These are phyloP conservation scores for Komagataella kurtzmanii DNA, from an alignment of 805 yeast species.

Conservation along the genomic window DNA sequence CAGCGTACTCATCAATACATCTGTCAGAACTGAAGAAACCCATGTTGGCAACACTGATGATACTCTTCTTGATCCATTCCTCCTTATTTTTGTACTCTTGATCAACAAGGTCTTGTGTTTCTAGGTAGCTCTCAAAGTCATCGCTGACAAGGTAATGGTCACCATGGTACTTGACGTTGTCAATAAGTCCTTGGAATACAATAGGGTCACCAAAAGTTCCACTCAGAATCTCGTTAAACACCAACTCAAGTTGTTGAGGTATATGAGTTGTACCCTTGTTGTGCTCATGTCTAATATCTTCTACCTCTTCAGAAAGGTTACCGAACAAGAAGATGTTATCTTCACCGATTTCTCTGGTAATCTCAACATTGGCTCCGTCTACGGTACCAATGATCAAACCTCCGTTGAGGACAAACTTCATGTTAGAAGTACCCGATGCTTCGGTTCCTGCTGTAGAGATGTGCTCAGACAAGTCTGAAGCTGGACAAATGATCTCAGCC, in stretches of 20 bases:
- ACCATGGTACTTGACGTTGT: conserved; percentile 58
- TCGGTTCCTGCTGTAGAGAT: conserved; percentile 96
- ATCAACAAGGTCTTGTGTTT: conserved; percentile 70
- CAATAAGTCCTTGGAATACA: conserved; percentile 56
- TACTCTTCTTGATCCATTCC: conserved; percentile 67
- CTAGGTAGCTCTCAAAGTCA: conserved; percentile 78
- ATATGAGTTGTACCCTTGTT: conserved; percentile 42
- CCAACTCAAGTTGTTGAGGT: conserved; percentile 47
- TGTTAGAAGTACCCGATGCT: conserved; percentile 91
- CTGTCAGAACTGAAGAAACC: conserved; percentile 89
- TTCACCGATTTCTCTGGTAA: conserved; percentile 87
- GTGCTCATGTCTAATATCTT: conserved; percentile 69
- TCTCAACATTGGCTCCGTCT: conserved; percentile 94
- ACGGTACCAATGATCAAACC: conserved; percentile 92
- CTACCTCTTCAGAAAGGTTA: conserved; percentile 81
- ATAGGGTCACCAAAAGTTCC: conserved; percentile 60
- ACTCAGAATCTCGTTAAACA: conserved; percentile 49
- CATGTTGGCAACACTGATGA: conserved; percentile 76
- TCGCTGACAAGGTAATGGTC: conserved; percentile 82
- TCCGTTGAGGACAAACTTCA: conserved; percentile 91
- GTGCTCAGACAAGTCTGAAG: conserved; percentile 83
- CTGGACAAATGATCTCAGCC: conserved; percentile 85
- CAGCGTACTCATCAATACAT: conserved; percentile 87
- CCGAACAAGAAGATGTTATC: conserved; percentile 89
- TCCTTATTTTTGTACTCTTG: conserved; percentile 48